These are phyloP conservation scores for Trichoderma sp. DNA, from an alignment of 2,329 filamentous ascomycete species.

Conservation along the genomic window DNA sequence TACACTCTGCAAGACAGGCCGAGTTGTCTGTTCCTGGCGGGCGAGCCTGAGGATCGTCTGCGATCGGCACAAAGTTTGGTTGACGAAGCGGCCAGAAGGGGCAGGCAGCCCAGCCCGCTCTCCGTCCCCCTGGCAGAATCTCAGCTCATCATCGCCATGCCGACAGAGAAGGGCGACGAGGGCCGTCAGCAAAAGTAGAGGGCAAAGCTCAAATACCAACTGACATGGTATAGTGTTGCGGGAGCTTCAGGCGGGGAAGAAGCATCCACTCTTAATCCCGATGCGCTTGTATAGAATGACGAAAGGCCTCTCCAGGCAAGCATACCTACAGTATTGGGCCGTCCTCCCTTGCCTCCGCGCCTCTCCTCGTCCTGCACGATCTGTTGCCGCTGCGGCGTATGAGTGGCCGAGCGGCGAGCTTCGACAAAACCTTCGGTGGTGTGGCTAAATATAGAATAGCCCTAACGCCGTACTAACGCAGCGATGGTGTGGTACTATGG, in stretches of 20 bases:
- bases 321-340: neutral
- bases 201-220: neutral
- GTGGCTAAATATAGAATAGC: constrained; percentile 23
- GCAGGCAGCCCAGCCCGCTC: neutral
- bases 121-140: neutral
- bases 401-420: constrained; percentile 18
- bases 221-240: neutral
- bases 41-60: neutral
- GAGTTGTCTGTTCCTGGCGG: constrained; percentile 3
- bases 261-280: neutral
- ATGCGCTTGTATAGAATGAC: neutral
- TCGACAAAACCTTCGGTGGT: constrained; percentile 21
- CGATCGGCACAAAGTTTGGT: neutral
- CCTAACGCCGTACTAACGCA: constrained; percentile 15
- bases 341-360: neutral
- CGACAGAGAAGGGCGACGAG: neutral
- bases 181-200: neutral
- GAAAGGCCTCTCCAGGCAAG: neutral
- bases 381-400: constrained; percentile 11
- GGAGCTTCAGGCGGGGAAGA: neutral
- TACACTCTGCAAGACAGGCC: neutral
- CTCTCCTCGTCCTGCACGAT: neutral
- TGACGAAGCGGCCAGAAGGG: neutral
- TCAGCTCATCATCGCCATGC: neutral
- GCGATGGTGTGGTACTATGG: constrained; percentile 16